Evolutionary conservation across 2,329 filamentous ascomycete genomes (phyloP), one percentile per base, ranked within the genome.

Genomic region (Ilyonectria robusta): DNA sequence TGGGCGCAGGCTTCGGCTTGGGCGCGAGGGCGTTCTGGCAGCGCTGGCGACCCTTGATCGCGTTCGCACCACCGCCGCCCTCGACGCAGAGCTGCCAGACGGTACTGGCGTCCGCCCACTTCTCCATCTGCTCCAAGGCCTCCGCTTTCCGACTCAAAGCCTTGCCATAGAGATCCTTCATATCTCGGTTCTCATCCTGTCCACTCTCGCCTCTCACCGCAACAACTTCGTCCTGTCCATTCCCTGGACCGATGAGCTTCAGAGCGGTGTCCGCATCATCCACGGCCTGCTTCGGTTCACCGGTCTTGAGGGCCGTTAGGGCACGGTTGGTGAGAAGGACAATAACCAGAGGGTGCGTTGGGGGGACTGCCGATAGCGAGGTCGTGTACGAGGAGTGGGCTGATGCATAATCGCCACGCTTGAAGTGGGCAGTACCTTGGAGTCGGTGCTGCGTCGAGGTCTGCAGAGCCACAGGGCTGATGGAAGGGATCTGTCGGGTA

Each of bases 121-220:
- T 94, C 82, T 99, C 96, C 86, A 99, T 92, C 77, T 97, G 93
- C 80, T 99, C 96, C 8, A 98, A 86, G 1, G 94, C 96, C 81
- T 99, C 96, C 1, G 96, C 96, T 83, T 98, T 98, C 60, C 96
- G 92, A 82, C 93, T 95, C 33, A 98, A 84, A 0, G 95, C 95
- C 80, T 98, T 99, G 59, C 94, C 95, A 77, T 93, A 98, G 69
- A 97, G 93, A 19, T 97, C 95, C 70, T 90, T 92, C 93, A 99
- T 97, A 54, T 95, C 92, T 72, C 97, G 96, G 21, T 84, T 84
- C 62, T 91, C 86, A 37, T 90, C 87, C 46, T 82, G 82, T n/a
- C 84, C 82, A 62, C 87, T 87, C 6, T 84, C 83, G 23, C 85
- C 86, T 26, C 85, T 86, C 0, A 97, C 84, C 21, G 92, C 86